Evolutionary conservation across 805 yeast genomes (phyloP).

Genomic region (Metschnikowia vanudenii): DNA sequence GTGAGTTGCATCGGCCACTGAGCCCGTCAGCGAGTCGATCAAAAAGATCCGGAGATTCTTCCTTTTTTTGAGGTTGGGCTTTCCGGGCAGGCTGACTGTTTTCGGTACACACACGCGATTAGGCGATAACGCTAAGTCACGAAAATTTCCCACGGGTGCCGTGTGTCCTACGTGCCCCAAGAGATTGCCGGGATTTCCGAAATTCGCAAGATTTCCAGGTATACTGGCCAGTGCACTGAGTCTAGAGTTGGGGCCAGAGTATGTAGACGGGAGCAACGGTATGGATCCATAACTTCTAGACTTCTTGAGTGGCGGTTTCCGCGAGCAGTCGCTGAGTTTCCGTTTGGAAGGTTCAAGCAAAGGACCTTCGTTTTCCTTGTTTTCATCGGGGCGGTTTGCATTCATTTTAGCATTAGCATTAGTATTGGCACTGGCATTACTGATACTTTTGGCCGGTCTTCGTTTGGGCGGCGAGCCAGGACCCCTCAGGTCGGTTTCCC

Average conservation of each 20-base stretch:
- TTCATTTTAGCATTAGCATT: too few species aligned
- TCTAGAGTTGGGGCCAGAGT: constrained; percentile 1
- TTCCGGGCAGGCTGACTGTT: constrained; percentile 23
- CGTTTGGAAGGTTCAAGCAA: constrained; percentile 29
- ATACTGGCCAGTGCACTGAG: background rate
- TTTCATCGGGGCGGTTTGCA: constrained; percentile 13
- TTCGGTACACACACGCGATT: constrained; percentile 46
- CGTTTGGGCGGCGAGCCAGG: constrained; percentile 17
- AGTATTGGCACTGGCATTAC: too few species aligned
- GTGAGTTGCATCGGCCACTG: constrained; percentile 60
- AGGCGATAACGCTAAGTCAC: constrained; percentile 27
- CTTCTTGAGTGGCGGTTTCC: constrained; percentile 9
- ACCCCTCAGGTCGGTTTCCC: constrained; percentile 8
- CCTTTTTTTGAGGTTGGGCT: constrained; percentile 31
- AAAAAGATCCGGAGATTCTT: constrained; percentile 40
- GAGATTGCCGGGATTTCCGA: too few species aligned
- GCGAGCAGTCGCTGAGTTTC: constrained; percentile 17
- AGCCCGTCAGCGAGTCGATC: constrained; percentile 63
- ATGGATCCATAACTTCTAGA: constrained; percentile 18
- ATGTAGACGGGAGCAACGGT: constrained; percentile 29
- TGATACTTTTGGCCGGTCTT: too few species aligned
- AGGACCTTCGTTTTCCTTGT: constrained; percentile 35
- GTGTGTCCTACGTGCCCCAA: too few species aligned
- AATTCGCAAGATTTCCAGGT: too few species aligned
- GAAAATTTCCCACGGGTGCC: too few species aligned